phyloP scores from a whole-genome alignment of 2,329 filamentous ascomycete genomes.

The Colletotrichum cordylinicola region DNA sequence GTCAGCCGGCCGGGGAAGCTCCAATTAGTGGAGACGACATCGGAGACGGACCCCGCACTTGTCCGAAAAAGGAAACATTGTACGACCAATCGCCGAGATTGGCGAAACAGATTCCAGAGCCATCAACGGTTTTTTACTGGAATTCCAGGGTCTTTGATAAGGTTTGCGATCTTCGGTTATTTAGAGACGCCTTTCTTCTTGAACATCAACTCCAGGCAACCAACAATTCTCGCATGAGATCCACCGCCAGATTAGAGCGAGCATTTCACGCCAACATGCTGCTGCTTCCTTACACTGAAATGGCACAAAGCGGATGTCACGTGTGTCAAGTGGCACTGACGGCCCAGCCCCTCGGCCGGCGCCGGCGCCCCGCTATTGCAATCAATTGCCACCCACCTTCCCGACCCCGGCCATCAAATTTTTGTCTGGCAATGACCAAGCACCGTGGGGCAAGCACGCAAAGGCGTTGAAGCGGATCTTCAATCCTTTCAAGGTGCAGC shows the following conservation, averaged over 20 bases:
- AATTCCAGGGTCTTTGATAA: background rate
- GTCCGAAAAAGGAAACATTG: background rate
- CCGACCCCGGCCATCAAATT: background rate
- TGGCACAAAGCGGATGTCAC: background rate
- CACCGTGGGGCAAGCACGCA: slow-evolving; percentile 18
- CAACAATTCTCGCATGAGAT: background rate
- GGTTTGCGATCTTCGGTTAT: background rate
- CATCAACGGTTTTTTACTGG: background rate
- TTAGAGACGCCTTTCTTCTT: background rate
- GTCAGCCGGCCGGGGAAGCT: background rate
- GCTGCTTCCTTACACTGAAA: background rate
- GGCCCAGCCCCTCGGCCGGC: background rate
- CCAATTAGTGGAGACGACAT: background rate
- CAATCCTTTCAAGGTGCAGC: background rate
- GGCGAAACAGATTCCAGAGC: background rate
- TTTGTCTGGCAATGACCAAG: background rate
- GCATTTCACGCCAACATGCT: background rate
- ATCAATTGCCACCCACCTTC: background rate
- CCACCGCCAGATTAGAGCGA: background rate
- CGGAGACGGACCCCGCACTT: slow-evolving; percentile 10
- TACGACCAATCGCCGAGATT: background rate
- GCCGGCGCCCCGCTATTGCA: slow-evolving; percentile 3
- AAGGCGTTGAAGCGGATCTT: background rate
- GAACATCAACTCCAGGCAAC: background rate
- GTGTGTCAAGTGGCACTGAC: background rate